Conservation (phyloP, 306 rosid species). For the Quercus ilex region DNA sequence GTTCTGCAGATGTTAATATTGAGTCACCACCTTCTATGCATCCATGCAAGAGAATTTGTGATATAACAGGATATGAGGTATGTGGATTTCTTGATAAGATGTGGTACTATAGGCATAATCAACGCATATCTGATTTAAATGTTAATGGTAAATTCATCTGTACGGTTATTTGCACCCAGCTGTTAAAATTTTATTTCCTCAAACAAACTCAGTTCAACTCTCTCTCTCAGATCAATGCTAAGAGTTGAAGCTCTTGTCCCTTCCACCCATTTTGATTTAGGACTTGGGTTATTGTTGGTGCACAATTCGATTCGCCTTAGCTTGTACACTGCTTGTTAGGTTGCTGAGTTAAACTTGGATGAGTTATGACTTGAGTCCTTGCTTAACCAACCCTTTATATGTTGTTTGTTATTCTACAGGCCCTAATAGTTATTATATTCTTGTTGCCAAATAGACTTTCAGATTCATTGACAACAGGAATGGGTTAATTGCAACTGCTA, state of each 20-base stretch:
- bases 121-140: background rate
- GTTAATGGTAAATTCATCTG: background rate
- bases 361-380: background rate
- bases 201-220: background rate
- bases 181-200: background rate
- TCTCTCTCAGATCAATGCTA: background rate
- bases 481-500: background rate
- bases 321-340: background rate
- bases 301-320: background rate
- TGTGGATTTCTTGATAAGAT: conserved; percentile 13
- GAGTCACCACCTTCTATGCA: conserved; percentile 91
- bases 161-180: background rate
- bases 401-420: conserved; percentile 1
- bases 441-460: background rate
- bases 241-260: background rate
- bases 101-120: background rate
- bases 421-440: background rate
- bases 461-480: background rate
- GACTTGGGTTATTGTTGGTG: background rate
- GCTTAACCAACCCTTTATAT: background rate
- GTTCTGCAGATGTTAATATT: conserved; percentile 68
- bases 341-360: background rate
- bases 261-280: background rate
- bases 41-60: conserved; percentile 89
- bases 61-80: conserved; percentile 91